phyloP scores from a whole-genome alignment of 257 asterid species.

The Nicotiana paniculata region DNA sequence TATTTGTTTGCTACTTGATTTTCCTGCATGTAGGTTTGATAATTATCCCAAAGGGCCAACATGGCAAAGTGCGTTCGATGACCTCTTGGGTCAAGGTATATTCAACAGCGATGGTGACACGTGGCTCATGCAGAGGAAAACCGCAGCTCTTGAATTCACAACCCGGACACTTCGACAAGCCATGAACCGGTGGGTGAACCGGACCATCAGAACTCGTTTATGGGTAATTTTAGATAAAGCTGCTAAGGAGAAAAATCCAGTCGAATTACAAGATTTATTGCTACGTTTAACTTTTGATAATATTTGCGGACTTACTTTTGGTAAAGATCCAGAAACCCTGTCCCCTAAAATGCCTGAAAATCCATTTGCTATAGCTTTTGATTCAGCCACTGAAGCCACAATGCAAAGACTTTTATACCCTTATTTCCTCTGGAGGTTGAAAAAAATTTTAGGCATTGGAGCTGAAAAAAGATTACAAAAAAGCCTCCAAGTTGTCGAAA shows the following conservation, averaged over 20 bases:
- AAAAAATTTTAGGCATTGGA: constrained; percentile 50
- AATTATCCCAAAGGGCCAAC: constrained; percentile 83
- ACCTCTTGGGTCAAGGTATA: constrained; percentile 75
- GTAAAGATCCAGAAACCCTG: constrained; percentile 77
- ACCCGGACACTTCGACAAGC: constrained; percentile 90
- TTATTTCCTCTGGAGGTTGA: constrained; percentile 61
- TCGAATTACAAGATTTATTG: constrained; percentile 67
- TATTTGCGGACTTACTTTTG: constrained; percentile 77
- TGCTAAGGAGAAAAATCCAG: constrained; percentile 29
- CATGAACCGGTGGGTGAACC: constrained; percentile 88
- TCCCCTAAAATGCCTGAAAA: constrained; percentile 74
- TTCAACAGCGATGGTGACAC: constrained; percentile 87
- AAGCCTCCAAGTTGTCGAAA: constrained; percentile 57
- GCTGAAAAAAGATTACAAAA: constrained; percentile 43
- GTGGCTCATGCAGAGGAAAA: constrained; percentile 77
- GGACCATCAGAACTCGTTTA: constrained; percentile 65
- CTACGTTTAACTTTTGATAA: constrained; percentile 72
- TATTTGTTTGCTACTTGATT: background rate
- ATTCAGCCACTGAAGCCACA: constrained; percentile 83
- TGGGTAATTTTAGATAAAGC: constrained; percentile 71
- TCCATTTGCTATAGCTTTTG: constrained; percentile 62
- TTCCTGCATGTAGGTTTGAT: constrained; percentile 36
- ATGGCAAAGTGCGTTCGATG: constrained; percentile 86
- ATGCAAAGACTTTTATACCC: constrained; percentile 66
- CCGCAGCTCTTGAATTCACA: constrained; percentile 84